phyloP scores from a whole-genome alignment of 164 flowering plant genomes.

The Aristolochia contorta region DNA sequence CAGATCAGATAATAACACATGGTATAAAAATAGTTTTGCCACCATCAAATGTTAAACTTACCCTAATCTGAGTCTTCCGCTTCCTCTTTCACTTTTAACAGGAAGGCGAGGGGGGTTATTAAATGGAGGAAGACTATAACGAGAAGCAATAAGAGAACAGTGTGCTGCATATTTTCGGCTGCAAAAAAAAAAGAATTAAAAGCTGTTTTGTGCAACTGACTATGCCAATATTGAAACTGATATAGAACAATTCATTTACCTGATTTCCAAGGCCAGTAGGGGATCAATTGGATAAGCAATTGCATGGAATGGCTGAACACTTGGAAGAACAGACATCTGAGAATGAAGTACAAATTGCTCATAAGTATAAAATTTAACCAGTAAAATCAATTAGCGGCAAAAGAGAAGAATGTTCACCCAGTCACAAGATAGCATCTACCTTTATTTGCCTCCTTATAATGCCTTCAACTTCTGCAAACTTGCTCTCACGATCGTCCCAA shows the following conservation, averaged over 20 bases:
- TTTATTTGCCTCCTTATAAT: constrained; percentile 79
- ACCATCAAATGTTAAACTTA: constrained; percentile 21
- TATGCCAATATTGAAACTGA: not conserved
- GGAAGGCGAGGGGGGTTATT: constrained; percentile 50
- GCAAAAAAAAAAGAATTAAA: constrained; percentile 9
- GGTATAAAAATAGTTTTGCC: not conserved
- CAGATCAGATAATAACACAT: not conserved
- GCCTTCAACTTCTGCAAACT: constrained; percentile 76
- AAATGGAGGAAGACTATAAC: constrained; percentile 64
- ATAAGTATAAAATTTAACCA: not conserved
- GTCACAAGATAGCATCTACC: constrained; percentile 22
- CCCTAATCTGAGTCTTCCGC: constrained; percentile 70
- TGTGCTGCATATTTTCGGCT: constrained; percentile 95
- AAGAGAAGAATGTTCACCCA: not conserved
- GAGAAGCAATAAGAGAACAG: constrained; percentile 71
- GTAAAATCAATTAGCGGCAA: not conserved
- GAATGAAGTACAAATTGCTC: constrained; percentile 1
- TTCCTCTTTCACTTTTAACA: constrained; percentile 50
- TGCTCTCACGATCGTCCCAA: constrained; percentile 89
- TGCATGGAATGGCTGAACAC: constrained; percentile 99
- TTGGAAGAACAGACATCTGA: constrained; percentile 93
- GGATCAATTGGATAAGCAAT: constrained; percentile 96
- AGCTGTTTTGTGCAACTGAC: not conserved
- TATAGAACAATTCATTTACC: constrained; percentile 21
- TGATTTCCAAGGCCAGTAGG: constrained; percentile 84